phyloP scores from a whole-genome alignment of 345 rosid genomes.

The Anastatica hierochuntica region DNA sequence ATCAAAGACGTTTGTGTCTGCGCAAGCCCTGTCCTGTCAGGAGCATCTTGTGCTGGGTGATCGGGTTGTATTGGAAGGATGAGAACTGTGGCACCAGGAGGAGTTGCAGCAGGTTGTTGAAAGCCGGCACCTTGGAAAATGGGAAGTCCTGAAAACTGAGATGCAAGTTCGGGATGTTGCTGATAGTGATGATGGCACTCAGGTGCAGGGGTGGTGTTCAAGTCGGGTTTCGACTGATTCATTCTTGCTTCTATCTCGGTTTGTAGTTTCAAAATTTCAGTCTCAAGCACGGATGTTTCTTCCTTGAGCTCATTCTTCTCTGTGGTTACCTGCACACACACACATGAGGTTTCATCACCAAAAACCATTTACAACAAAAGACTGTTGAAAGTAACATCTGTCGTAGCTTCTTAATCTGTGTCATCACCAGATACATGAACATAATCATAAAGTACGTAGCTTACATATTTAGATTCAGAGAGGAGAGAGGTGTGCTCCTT shows the following conservation, averaged over 20 bases:
- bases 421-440: neutral
- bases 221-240: constrained; percentile 44
- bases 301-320: constrained; percentile 84
- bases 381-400: too few species aligned
- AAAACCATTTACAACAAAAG: too few species aligned
- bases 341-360: too few species aligned
- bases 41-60: constrained; percentile 28
- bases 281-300: constrained; percentile 61
- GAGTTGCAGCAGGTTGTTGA: constrained; percentile 25
- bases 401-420: too few species aligned
- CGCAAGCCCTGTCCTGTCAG: constrained; percentile 10
- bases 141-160: constrained; percentile 28
- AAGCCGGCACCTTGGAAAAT: constrained; percentile 17
- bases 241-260: constrained; percentile 39
- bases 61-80: constrained; percentile 57
- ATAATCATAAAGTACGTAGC: constrained; percentile 1
- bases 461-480: constrained; percentile 80
- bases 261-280: constrained; percentile 45
- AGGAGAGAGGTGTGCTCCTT: constrained; percentile 57
- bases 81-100: constrained; percentile 45
- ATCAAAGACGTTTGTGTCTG: constrained; percentile 16
- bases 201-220: constrained; percentile 44
- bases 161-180: constrained; percentile 19
- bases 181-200: constrained; percentile 32
- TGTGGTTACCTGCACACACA: constrained; percentile 46